phyloP scores from a whole-genome alignment of 441 rosid genomes.

The Corymbia calophylla region DNA sequence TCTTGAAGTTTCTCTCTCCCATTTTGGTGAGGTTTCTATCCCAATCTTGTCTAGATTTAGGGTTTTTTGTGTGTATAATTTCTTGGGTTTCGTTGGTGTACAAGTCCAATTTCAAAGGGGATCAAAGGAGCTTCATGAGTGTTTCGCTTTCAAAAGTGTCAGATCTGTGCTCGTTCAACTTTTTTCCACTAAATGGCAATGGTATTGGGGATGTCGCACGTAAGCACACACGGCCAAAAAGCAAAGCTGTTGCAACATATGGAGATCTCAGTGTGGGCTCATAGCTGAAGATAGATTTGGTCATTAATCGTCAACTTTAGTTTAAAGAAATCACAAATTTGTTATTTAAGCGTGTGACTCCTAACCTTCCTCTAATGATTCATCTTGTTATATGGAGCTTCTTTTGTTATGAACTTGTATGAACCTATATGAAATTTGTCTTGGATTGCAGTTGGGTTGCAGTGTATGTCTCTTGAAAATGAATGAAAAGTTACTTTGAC shows the following conservation, averaged over 20 bases:
- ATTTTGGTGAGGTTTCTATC: neutral
- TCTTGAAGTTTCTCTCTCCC: neutral
- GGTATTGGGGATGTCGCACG: neutral
- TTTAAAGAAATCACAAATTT: neutral
- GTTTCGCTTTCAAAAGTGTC: accelerated
- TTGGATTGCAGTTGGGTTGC: neutral
- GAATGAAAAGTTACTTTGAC: neutral
- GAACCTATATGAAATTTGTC: neutral
- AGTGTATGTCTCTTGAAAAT: neutral
- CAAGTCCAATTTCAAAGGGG: neutral
- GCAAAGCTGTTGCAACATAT: neutral
- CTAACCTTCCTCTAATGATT: neutral
- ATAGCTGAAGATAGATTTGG: no score
- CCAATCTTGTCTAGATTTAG: neutral
- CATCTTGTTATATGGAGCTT: neutral
- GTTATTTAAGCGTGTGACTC: neutral
- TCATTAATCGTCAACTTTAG: accelerated
- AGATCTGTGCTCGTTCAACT: neutral
- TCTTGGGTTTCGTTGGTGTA: neutral
- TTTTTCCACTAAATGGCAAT: accelerated
- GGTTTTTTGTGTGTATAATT: neutral
- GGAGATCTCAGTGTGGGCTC: accelerated
- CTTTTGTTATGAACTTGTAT: accelerated
- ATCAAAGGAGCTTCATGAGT: neutral
- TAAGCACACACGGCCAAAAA: neutral